A percentile compares a stretch with the other conserved stretches of the same genome.
These are phyloP conservation scores for Candida coleopterorum DNA, from an alignment of 805 yeast species.

Conservation along the genomic window DNA sequence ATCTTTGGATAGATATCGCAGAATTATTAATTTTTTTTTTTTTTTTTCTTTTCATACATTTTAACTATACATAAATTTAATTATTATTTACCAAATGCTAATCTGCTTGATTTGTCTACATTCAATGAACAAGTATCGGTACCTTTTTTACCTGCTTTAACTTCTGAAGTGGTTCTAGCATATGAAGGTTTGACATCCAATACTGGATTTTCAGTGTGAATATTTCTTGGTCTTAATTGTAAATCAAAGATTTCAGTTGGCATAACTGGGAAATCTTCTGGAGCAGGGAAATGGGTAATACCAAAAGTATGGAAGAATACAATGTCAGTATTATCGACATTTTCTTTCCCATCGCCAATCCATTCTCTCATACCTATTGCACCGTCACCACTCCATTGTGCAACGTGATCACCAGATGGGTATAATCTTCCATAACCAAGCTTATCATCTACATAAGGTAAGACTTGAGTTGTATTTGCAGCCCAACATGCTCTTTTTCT, in stretches of 20 bases:
- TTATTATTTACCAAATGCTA: conserved; percentile 28
- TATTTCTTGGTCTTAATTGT: conserved; percentile 72
- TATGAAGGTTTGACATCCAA: conserved; percentile 67
- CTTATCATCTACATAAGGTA: conserved; percentile 59
- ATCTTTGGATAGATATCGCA: conserved; percentile 26
- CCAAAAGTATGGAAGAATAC: conserved; percentile 80
- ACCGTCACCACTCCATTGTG: conserved; percentile 72
- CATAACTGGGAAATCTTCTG: conserved; percentile 88
- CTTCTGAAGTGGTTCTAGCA: conserved; percentile 38
- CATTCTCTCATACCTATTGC: conserved; percentile 61
- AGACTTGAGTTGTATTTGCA: conserved; percentile 57
- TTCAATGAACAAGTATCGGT: conserved; percentile 30
- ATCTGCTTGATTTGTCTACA: conserved; percentile 36
- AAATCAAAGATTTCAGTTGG: conserved; percentile 79
- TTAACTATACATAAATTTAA: too few relatives aligned
- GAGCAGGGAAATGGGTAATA: conserved; percentile 81
- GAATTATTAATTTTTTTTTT: neutral
- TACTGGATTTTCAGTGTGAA: conserved; percentile 74
- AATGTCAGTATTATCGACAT: conserved; percentile 63
- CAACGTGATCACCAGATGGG: conserved; percentile 78
- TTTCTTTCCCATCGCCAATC: conserved; percentile 58
- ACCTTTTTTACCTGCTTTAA: conserved; percentile 30
- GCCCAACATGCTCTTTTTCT: conserved; percentile 85
- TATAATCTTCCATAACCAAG: conserved; percentile 55
- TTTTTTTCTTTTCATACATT: too few relatives aligned